Conservation (phyloP, 768 basidiomycete species). For the Lepiota brunneoincarnata region DNA sequence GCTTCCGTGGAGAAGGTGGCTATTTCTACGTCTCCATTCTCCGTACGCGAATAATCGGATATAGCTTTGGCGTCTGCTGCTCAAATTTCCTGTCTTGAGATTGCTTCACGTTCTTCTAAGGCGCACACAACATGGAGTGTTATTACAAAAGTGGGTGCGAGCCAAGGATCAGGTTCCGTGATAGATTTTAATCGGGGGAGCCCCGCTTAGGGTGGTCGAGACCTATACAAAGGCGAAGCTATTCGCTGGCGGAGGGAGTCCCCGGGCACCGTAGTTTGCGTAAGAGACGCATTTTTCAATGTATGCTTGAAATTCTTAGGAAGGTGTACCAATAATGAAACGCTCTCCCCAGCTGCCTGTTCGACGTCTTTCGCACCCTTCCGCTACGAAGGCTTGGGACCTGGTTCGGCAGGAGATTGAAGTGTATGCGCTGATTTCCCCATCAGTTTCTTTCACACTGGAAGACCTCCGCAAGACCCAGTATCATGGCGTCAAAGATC, state of each 20-base stretch:
- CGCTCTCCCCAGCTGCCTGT: constrained; percentile 63
- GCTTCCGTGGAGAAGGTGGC: constrained; percentile 91
- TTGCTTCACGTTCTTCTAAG: constrained; percentile 68
- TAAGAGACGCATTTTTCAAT: constrained; percentile 90
- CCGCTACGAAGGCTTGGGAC: constrained; percentile 58
- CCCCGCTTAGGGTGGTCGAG: constrained; percentile 53
- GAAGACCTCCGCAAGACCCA: constrained; percentile 49
- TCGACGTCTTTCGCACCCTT: constrained; percentile 69
- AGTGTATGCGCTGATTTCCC: constrained; percentile 69
- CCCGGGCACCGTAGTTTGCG: constrained; percentile 76
- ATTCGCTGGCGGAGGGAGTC: constrained; percentile 71
- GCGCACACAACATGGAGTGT: constrained; percentile 71
- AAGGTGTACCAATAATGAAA: constrained; percentile 5
- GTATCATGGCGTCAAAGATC: constrained; percentile 34
- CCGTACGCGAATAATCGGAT: background rate
- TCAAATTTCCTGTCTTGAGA: constrained; percentile 76
- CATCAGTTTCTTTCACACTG: constrained; percentile 65
- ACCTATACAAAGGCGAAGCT: constrained; percentile 70
- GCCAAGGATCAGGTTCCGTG: background rate
- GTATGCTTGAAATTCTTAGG: constrained; percentile 36
- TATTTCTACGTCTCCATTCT: background rate
- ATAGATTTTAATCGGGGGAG: background rate
- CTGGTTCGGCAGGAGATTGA: constrained; percentile 72
- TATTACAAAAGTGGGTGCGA: constrained; percentile 63
- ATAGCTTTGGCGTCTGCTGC: constrained; percentile 83